Evolutionary conservation across 1,139 yeast genomes (phyloP), one percentile per base, ranked within the genome.

Genomic region (Martiniozyma asiatica): DNA sequence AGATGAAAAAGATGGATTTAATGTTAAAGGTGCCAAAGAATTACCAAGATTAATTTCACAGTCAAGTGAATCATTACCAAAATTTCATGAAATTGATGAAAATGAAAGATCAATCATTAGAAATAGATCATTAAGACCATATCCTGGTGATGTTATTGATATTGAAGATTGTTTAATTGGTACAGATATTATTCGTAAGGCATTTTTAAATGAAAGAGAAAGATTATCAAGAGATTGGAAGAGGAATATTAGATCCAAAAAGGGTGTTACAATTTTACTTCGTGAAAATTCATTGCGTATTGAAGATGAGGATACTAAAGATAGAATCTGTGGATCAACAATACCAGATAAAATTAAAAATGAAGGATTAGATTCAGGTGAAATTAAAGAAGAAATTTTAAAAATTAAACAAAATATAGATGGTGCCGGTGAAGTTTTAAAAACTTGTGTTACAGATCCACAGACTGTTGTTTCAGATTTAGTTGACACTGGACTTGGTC

Each of bases 151-250:
- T 15, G 71, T 75, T 26, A 58, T 89, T 40, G 98, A 89, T 52
- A 87, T 89, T 41, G 98, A 89, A 50, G 95, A 85, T 41, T 89
- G 98, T 54, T 60, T 75, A 6, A 84, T 89, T 43, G 98, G 95
- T 5, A 89, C 98, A 0, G 58, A 61, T 2, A 72, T 80, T 21
- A 65, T 89, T 21, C 81, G 87, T 51, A 51, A 59, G 27, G 96
- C 94, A 1, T 61, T 87, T 63, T 51, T 54, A n/a, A 69, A 73
- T 43, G 94, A 85, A 53, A 65, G 96, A 36, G 48, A 45, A 9
- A 61, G 61, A 24, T 73, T 79, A 34, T 56, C 56, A 4, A 34
- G 29, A 12, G 39, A 37, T 12, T 35, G 41, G 33, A 30, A 26
- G 5, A 3, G 39, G 32, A 17, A 16, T 2, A 22, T 30, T 10